These are phyloP conservation scores for Larix kaempferi DNA, from an alignment of 75 land plant species.

Conservation along the genomic window DNA sequence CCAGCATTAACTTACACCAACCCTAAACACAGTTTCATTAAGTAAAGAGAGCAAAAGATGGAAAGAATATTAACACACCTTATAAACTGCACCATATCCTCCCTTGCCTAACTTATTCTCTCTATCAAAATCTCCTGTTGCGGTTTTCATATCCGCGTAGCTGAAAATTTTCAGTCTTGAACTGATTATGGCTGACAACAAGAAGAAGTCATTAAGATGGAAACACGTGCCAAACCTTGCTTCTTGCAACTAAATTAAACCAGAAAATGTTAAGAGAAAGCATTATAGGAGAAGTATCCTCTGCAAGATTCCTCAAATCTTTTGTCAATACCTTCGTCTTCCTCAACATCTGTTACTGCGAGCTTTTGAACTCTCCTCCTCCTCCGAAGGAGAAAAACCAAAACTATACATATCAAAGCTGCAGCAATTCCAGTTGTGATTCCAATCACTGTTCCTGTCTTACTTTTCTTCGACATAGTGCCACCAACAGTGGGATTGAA, in stretches of 20 bases:
- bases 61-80: slow-evolving; percentile 7
- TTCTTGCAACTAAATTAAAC: slow-evolving; percentile 2
- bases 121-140: slow-evolving; percentile 16
- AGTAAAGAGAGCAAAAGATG: no score
- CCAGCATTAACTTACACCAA: no score
- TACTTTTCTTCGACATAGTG: slow-evolving; percentile 14
- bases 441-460: slow-evolving; percentile 22
- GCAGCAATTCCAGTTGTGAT: slow-evolving; percentile 24
- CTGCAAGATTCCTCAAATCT: background rate
- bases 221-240: background rate
- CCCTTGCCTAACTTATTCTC: slow-evolving; percentile 22
- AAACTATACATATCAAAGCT: slow-evolving; percentile 9
- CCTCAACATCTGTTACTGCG: background rate
- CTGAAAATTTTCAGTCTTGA: slow-evolving; percentile 33
- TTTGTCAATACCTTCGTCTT: slow-evolving; percentile 22
- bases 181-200: slow-evolving; percentile 29
- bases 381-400: slow-evolving; percentile 5
- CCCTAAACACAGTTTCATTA: no score
- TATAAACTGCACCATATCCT: slow-evolving; percentile 24
- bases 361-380: background rate
- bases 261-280: no score
- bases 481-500: slow-evolving; percentile 41
- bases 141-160: slow-evolving; percentile 26
- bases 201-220: background rate
- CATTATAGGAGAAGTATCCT: no score